Evolutionary conservation across 768 basidiomycete species (phyloP).

Genomic region (Termitomyces sp.): DNA sequence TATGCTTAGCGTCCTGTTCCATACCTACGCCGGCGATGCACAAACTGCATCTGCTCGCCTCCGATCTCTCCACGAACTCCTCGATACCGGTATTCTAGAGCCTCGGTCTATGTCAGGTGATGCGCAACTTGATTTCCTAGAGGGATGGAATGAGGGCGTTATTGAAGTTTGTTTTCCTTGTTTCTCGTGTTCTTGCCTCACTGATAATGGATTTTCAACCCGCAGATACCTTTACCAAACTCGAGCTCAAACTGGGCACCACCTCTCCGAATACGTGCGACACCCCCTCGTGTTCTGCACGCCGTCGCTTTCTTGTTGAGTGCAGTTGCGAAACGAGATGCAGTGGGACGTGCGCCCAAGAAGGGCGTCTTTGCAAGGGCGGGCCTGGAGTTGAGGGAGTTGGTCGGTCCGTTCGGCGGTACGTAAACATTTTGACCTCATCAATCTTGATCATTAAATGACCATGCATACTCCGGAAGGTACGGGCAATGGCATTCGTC

Average conservation of each 20-base stretch:
- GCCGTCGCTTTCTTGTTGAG: slow-evolving; percentile 63
- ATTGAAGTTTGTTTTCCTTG: slow-evolving; percentile 20
- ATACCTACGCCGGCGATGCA: slow-evolving; percentile 53
- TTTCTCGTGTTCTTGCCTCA: not conserved
- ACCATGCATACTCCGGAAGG: not conserved
- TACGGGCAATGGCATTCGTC: not conserved
- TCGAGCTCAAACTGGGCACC: not conserved
- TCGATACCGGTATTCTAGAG: slow-evolving; percentile 52
- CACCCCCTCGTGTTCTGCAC: slow-evolving; percentile 63
- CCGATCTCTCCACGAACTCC: slow-evolving; percentile 53
- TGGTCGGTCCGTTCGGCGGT: slow-evolving; percentile 15
- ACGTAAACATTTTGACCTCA: slow-evolving; percentile 12
- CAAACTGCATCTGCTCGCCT: slow-evolving; percentile 44
- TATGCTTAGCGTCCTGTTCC: slow-evolving; percentile 53
- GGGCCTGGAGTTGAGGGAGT: slow-evolving; percentile 46
- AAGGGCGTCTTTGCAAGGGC: slow-evolving; percentile 64
- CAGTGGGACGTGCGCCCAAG: slow-evolving; percentile 69
- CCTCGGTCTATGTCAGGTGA: not conserved
- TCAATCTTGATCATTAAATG: not conserved
- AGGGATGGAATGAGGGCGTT: slow-evolving; percentile 27
- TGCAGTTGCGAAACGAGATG: slow-evolving; percentile 62
- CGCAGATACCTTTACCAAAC: slow-evolving; percentile 25
- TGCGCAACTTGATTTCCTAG: not conserved
- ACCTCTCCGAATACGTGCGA: slow-evolving; percentile 46
- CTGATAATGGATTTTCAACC: slow-evolving; percentile 11